These are phyloP conservation scores for Diaporthe sp. DNA, from an alignment of 2,329 filamentous ascomycete genomes.

Conservation along the genomic window DNA sequence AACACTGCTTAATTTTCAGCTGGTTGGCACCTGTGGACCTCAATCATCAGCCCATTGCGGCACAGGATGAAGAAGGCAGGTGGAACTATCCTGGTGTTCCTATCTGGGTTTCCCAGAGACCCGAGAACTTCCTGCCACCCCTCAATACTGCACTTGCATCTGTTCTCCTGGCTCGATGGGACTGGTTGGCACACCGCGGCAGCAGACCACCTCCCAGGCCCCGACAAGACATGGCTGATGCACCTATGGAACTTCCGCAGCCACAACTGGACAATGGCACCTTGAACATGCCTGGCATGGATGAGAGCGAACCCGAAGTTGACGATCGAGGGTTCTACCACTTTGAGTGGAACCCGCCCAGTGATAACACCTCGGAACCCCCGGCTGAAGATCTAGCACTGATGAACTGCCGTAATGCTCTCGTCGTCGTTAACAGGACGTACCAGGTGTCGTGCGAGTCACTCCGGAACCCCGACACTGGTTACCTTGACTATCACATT, in stretches of 20 bases:
- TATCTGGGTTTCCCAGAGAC: neutral
- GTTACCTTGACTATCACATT: neutral
- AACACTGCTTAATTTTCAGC: neutral
- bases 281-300: neutral
- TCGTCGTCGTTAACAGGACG: neutral
- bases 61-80: neutral
- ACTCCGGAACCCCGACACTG: neutral
- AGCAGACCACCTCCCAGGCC: neutral
- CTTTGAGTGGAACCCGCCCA: neutral
- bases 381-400: neutral
- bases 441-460: slow-evolving; percentile 7
- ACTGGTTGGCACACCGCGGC: neutral
- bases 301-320: neutral
- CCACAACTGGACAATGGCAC: neutral
- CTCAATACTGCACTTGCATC: neutral
- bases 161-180: neutral
- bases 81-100: slow-evolving; percentile 19
- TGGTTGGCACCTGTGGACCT: slow-evolving; percentile 3
- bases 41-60: neutral
- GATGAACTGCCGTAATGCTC: neutral
- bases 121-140: neutral
- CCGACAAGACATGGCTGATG: neutral
- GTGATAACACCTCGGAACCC: neutral
- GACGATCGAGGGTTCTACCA: neutral
- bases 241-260: neutral